A percentile compares a stretch with the other conserved stretches of the same genome.
Evolutionary conservation across 228 moss, liverwort and hornwort genomes (phyloP).

Genomic region (Sphagnum fallax): DNA sequence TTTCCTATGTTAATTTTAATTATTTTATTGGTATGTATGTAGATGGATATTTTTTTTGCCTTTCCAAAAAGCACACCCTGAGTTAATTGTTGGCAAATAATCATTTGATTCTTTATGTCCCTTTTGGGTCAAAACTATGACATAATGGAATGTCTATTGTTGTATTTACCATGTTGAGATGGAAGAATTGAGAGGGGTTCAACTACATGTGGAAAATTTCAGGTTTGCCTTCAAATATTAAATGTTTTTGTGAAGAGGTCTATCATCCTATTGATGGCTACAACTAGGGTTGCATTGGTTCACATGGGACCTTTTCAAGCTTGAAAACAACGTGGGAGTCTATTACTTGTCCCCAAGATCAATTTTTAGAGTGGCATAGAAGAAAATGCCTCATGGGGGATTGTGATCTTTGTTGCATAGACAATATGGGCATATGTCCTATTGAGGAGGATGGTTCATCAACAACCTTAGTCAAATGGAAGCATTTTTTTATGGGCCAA

Average conservation of each 20-base stretch:
- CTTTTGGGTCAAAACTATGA: not conserved
- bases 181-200: not conserved
- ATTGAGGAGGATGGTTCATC: not conserved
- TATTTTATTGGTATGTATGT: too few species aligned
- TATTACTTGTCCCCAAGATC: not conserved
- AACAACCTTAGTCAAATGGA: not conserved
- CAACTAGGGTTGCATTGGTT: not conserved
- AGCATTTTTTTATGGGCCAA: not conserved
- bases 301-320: not conserved
- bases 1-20: too few species aligned
- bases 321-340: not conserved
- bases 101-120: conserved; percentile 2
- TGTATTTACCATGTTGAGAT: not conserved
- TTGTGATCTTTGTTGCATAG: fast-evolving
- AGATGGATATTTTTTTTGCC: too few species aligned
- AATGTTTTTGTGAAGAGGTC: not conserved
- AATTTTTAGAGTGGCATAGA: not conserved
- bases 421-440: not conserved
- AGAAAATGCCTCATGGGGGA: not conserved
- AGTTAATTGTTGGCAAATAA: not conserved
- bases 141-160: not conserved
- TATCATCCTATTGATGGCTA: too few species aligned
- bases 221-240: not conserved
- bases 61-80: too few species aligned
- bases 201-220: not conserved